Conservation (phyloP, 495 filamentous ascomycete species). For the Chlorociboria aeruginascens region DNA sequence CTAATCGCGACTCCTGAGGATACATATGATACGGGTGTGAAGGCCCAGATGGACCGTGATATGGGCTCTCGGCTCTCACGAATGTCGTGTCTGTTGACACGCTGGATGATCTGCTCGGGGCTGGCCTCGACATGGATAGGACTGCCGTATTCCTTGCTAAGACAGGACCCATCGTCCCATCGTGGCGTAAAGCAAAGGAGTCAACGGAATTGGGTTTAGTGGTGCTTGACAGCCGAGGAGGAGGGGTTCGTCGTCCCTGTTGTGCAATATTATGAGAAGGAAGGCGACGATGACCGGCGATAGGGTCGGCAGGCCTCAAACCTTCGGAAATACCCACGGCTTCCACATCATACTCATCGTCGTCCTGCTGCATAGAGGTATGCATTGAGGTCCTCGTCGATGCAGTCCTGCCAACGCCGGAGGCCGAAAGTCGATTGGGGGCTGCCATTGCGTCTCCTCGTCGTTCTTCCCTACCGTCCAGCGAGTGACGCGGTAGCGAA, state of each 20-base stretch:
- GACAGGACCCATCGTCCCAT: constrained; percentile 25
- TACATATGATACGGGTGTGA: constrained; percentile 84
- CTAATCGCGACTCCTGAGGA: constrained; percentile 54
- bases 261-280: constrained; percentile 18
- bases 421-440: constrained; percentile 8
- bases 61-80: constrained; percentile 40
- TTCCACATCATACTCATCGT: constrained; percentile 27
- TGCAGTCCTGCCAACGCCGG: constrained; percentile 14
- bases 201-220: constrained; percentile 30
- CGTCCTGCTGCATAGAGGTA: constrained; percentile 8
- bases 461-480: constrained; percentile 4
- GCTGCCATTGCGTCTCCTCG: constrained; percentile 5
- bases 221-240: constrained; percentile 33
- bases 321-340: constrained; percentile 33
- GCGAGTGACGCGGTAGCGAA: not conserved
- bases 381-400: constrained; percentile 13
- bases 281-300: constrained; percentile 10
- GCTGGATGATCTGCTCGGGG: constrained; percentile 24
- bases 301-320: constrained; percentile 22
- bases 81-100: constrained; percentile 28
- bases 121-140: constrained; percentile 4
- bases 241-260: constrained; percentile 22
- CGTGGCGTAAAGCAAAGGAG: constrained; percentile 29
- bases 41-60: constrained; percentile 54
- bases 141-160: not conserved